Conservation (phyloP, 2,329 filamentous ascomycete genomes). For the Clonostachys byssicola region DNA sequence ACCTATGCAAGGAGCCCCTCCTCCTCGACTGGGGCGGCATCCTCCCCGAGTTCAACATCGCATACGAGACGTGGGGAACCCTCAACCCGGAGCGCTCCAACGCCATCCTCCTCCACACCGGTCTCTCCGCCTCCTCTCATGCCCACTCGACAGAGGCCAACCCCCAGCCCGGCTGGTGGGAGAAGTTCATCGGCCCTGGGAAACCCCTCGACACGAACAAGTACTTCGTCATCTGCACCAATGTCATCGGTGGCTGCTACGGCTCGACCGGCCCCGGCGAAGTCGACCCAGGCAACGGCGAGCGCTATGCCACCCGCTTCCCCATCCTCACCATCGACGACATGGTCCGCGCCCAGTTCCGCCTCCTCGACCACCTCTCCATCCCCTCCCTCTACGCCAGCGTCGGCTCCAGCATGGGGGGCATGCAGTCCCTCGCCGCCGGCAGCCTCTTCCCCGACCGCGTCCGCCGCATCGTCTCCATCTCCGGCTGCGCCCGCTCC, state of each 20-base stretch:
- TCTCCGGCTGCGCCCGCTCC: conserved; percentile 88
- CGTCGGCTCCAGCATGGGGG: conserved; percentile 95
- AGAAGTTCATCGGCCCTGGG: conserved; percentile 92
- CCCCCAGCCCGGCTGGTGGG: conserved; percentile 94
- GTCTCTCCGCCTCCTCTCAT: conserved; percentile 94
- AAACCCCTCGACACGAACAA: conserved; percentile 83
- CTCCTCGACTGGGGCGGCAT: conserved; percentile 93
- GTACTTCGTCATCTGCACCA: conserved; percentile 93
- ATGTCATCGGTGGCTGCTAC: conserved; percentile 93
- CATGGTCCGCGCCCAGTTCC: conserved; percentile 95
- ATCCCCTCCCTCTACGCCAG: conserved; percentile 82
- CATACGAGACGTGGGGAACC: conserved; percentile 88
- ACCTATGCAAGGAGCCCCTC: conserved; percentile 69
- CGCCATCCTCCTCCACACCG: conserved; percentile 87
- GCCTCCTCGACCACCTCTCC: conserved; percentile 74
- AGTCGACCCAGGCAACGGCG: conserved; percentile 81
- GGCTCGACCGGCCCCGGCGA: conserved; percentile 90
- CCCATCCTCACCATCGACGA: conserved; percentile 94
- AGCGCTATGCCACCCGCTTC: conserved; percentile 89
- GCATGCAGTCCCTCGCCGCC: conserved; percentile 92
- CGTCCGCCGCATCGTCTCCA: conserved; percentile 78
- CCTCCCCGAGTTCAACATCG: conserved; percentile 83
- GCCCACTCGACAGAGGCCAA: conserved; percentile 88
- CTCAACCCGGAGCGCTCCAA: conserved; percentile 81
- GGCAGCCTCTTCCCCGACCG: conserved; percentile 79